Evolutionary conservation across 306 rosid species (phyloP).

Genomic region (Vigna reflexopilosa): DNA sequence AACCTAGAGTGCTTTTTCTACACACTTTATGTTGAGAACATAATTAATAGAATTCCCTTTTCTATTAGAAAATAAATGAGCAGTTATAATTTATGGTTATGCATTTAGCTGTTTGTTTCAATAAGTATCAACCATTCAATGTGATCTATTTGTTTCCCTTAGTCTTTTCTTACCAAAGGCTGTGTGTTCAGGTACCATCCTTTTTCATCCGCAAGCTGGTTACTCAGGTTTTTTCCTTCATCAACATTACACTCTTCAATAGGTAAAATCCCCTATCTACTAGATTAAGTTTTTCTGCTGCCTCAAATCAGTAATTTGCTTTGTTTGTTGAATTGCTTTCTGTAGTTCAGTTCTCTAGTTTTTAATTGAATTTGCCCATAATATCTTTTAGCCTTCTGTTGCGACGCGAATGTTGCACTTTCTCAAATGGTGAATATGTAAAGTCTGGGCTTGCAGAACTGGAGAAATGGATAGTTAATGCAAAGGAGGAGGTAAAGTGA

Average conservation of each 20-base stretch:
- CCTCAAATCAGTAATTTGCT: background rate
- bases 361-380: slow-evolving; percentile 5
- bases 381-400: slow-evolving; percentile 66
- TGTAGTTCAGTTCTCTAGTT: background rate
- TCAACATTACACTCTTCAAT: slow-evolving; percentile 38
- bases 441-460: slow-evolving; percentile 93
- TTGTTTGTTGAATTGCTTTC: slow-evolving; percentile 34
- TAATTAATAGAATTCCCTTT: background rate
- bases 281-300: background rate
- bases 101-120: background rate
- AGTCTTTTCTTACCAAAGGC: slow-evolving; percentile 41
- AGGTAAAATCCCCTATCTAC: slow-evolving; percentile 33
- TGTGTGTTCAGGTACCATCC: slow-evolving; percentile 72
- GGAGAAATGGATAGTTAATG: slow-evolving; percentile 86
- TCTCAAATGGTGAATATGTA: slow-evolving; percentile 91
- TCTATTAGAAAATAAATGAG: background rate
- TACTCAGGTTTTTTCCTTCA: slow-evolving; percentile 43
- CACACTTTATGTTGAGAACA: background rate
- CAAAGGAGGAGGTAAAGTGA: slow-evolving; percentile 70
- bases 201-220: slow-evolving; percentile 87
- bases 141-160: background rate
- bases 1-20: background rate
- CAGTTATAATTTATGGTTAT: slow-evolving; percentile 1
- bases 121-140: slow-evolving; percentile 7
- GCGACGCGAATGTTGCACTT: slow-evolving; percentile 91